A percentile compares a stretch with the other conserved stretches of the same genome.
Evolutionary conservation across 768 basidiomycete species (phyloP).

Genomic region (Hebeloma cylindrosporum): DNA sequence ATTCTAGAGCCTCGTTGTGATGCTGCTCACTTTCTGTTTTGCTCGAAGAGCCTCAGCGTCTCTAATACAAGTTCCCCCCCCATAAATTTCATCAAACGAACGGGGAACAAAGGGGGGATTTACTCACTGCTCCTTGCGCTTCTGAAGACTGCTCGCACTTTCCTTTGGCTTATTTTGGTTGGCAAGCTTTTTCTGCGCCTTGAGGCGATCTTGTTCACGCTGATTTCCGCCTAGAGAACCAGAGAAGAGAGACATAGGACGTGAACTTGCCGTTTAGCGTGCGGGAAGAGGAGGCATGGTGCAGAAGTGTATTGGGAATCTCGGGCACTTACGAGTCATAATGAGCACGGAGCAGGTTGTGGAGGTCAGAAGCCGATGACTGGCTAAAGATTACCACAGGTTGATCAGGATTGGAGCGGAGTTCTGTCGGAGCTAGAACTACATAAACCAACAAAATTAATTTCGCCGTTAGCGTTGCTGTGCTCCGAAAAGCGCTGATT

Average conservation of each 20-base stretch:
- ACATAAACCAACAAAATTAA: no score
- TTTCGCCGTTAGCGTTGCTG: no score
- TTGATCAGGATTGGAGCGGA: slow-evolving; percentile 21
- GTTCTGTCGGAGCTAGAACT: no score
- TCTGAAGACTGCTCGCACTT: slow-evolving; percentile 57
- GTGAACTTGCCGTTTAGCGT: slow-evolving; percentile 18
- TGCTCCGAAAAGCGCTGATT: no score
- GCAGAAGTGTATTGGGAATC: slow-evolving; percentile 7
- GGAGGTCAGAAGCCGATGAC: slow-evolving; percentile 5
- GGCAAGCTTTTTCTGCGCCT: slow-evolving; percentile 69
- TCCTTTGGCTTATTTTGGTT: slow-evolving; percentile 68
- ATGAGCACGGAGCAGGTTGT: slow-evolving; percentile 5
- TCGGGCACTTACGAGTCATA: slow-evolving; percentile 56
- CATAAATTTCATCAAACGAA: slow-evolving; percentile 16
- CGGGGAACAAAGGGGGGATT: slow-evolving; percentile 14
- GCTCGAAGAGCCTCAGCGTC: slow-evolving; percentile 74
- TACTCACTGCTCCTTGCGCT: slow-evolving; percentile 77
- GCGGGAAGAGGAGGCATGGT: slow-evolving; percentile 11
- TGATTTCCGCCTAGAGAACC: slow-evolving; percentile 73
- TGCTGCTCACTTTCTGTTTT: slow-evolving; percentile 69
- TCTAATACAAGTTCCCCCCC: slow-evolving; percentile 49
- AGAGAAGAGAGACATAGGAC: slow-evolving; percentile 11
- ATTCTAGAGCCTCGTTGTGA: neutral
- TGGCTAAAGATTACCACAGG: slow-evolving; percentile 1
- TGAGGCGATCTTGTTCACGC: slow-evolving; percentile 71